phyloP scores from a whole-genome alignment of 2,329 filamentous ascomycete species.

The Exserohilum rostratum region DNA sequence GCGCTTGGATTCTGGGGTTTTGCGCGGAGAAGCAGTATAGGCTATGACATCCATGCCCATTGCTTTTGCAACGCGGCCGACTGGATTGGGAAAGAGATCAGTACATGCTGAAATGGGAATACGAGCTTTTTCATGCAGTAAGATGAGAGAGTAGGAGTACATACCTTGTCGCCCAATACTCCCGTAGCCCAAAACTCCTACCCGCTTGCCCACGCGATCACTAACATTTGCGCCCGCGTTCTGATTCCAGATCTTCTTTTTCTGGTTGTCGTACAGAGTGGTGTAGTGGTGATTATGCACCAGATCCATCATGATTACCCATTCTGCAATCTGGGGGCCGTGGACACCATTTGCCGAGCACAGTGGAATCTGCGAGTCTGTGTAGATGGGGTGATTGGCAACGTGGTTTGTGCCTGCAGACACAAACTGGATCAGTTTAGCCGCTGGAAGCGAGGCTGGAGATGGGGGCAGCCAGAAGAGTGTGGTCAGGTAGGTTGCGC shows the following conservation, averaged over 20 bases:
- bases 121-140: too few relatives aligned
- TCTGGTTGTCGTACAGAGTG: constrained; percentile 63
- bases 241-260: constrained; percentile 60
- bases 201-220: constrained; percentile 63
- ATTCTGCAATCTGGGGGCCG: constrained; percentile 70
- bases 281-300: constrained; percentile 63
- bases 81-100: constrained; percentile 33
- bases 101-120: background rate
- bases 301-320: constrained; percentile 68
- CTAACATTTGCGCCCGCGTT: constrained; percentile 47
- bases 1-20: constrained; percentile 66
- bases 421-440: constrained; percentile 62
- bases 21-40: constrained; percentile 73
- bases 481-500: constrained; percentile 57
- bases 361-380: constrained; percentile 58
- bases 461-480: constrained; percentile 53
- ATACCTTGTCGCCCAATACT: constrained; percentile 66
- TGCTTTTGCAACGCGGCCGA: constrained; percentile 64
- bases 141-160: constrained; percentile 16
- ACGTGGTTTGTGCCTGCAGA: constrained; percentile 65
- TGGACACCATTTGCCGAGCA: constrained; percentile 64
- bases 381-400: constrained; percentile 60
- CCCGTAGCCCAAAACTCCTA: constrained; percentile 68
- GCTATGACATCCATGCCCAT: constrained; percentile 76
- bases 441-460: constrained; percentile 45